A percentile compares a stretch with the other conserved stretches of the same genome.
Evolutionary conservation across 31 red algal genomes (phyloP).

Genomic region (Odonthalia washingtoniensis): DNA sequence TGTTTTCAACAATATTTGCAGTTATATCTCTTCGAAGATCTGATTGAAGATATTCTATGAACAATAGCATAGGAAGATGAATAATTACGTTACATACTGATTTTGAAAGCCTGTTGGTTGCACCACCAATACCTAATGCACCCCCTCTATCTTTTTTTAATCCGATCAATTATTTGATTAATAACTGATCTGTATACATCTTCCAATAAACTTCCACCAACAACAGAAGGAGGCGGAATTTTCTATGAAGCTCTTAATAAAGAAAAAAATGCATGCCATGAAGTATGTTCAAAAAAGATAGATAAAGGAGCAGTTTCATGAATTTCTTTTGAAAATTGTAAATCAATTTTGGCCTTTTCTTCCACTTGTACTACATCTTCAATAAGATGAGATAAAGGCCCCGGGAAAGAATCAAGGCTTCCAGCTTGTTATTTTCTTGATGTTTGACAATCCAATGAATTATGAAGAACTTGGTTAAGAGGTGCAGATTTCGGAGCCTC

Average conservation of each 20-base stretch:
- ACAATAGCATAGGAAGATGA: constrained; percentile 12
- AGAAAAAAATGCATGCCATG: not conserved
- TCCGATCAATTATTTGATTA: not conserved
- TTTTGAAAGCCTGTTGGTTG: constrained; percentile 46
- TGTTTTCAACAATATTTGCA: not conserved
- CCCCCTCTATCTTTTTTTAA: not conserved
- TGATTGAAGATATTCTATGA: constrained; percentile 15
- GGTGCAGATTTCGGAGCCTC: too few species aligned
- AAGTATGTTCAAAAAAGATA: not conserved
- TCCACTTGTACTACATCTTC: too few species aligned
- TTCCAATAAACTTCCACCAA: constrained; percentile 21
- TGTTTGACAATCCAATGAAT: too few species aligned
- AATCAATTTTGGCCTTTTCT: not conserved
- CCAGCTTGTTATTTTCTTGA: too few species aligned
- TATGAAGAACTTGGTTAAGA: too few species aligned
- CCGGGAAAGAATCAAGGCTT: too few species aligned
- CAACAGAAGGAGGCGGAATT: not conserved
- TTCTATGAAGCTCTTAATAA: not conserved
- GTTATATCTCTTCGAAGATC: constrained; percentile 17
- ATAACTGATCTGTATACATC: constrained; percentile 10
- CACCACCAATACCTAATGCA: constrained; percentile 29
- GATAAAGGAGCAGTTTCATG: not conserved
- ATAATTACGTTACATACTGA: constrained; percentile 34
- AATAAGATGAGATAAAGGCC: too few species aligned
- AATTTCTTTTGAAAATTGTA: not conserved